Conservation (phyloP, 768 basidiomycete species). For the Terana coerulea region DNA sequence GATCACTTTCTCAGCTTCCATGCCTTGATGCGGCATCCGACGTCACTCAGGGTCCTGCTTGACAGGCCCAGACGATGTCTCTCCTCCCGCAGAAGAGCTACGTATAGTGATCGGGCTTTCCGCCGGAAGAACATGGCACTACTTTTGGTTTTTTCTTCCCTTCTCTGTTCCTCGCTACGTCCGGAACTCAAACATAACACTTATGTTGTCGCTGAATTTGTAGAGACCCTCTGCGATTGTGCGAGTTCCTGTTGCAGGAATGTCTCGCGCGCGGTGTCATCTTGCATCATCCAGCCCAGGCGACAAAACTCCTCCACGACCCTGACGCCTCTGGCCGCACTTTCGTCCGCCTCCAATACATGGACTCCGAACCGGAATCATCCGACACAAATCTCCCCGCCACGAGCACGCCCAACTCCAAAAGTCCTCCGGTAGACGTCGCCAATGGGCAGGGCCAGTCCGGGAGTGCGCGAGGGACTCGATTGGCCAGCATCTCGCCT, state of each 20-base stretch:
- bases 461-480: too few species aligned
- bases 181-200: neutral
- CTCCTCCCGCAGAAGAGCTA: too few species aligned
- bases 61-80: too few species aligned
- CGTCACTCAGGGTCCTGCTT: too few species aligned
- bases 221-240: conserved; percentile 28
- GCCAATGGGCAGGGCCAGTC: neutral
- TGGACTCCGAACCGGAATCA: conserved; percentile 4
- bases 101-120: too few species aligned
- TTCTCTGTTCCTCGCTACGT: too few species aligned
- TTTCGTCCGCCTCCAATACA: conserved; percentile 18
- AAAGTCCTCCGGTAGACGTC: conserved; percentile 2
- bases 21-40: too few species aligned
- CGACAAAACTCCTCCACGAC: conserved; percentile 16
- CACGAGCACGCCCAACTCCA: conserved; percentile 7
- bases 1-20: too few species aligned
- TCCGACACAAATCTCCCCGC: neutral
- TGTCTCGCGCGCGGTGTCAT: conserved; percentile 25
- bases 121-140: too few species aligned
- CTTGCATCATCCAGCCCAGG: conserved; percentile 27
- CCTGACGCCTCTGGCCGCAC: conserved; percentile 8
- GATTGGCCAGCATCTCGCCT: conserved; percentile 2
- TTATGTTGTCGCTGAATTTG: neutral
- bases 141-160: too few species aligned
- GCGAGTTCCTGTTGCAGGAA: conserved; percentile 29